Conservation (phyloP, 2,329 filamentous ascomycete genomes). For the Berkeleyomyces basicola region DNA sequence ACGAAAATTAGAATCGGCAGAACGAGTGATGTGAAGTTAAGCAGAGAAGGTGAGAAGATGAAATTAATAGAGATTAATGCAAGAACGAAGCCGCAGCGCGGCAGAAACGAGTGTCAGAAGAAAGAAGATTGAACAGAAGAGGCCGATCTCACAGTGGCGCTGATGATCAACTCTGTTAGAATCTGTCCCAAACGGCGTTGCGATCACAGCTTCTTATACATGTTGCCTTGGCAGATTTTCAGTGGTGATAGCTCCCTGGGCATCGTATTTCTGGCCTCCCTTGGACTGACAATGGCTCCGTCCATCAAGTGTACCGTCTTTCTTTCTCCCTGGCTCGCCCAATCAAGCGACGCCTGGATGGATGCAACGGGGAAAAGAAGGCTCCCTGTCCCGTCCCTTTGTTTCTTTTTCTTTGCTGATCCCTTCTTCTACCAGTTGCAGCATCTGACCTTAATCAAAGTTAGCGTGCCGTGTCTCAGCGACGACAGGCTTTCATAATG, state of each 20-base stretch:
- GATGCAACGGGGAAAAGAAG: neutral
- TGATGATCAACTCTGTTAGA: neutral
- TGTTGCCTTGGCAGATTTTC: neutral
- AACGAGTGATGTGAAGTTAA: neutral
- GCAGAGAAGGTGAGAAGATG: neutral
- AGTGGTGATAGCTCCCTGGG: neutral
- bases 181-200: neutral
- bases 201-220: neutral
- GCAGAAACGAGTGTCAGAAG: neutral
- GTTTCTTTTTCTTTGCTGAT: neutral
- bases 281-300: neutral
- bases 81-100: neutral
- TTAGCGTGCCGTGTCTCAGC: neutral
- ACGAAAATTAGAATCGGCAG: neutral
- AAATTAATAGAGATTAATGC: neutral
- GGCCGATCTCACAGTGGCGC: neutral
- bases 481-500: neutral
- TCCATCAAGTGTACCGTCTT: neutral
- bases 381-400: neutral
- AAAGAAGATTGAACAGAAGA: neutral
- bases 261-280: neutral
- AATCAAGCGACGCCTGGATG: neutral
- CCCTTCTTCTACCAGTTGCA: neutral
- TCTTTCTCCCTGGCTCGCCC: neutral
- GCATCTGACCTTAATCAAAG: neutral